These are phyloP conservation scores for Tricholoma sp. DNA, from an alignment of 768 basidiomycete genomes.

Conservation along the genomic window DNA sequence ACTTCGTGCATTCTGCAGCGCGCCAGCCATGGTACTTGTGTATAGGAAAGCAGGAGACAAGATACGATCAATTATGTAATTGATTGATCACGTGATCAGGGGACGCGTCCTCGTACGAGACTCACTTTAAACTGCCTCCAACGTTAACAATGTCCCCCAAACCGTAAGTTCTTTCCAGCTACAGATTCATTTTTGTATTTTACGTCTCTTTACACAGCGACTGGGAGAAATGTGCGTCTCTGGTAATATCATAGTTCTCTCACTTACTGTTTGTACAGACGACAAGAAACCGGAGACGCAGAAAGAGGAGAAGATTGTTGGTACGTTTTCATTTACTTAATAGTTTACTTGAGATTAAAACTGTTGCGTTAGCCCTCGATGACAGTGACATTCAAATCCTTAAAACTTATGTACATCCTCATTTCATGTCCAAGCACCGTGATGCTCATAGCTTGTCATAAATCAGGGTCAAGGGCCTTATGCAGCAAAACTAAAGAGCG, in stretches of 20 bases:
- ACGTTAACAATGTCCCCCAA: slow-evolving; percentile 77
- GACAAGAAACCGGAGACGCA: slow-evolving; percentile 86
- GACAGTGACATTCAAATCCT: slow-evolving; percentile 99
- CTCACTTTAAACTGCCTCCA: slow-evolving; percentile 7
- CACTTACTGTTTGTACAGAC: slow-evolving; percentile 41
- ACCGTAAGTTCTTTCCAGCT: slow-evolving; percentile 56
- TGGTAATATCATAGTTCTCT: not conserved
- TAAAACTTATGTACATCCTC: slow-evolving; percentile 82
- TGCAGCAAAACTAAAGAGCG: slow-evolving; percentile 79
- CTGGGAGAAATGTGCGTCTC: slow-evolving; percentile 91
- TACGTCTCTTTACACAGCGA: slow-evolving; percentile 47
- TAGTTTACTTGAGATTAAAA: slow-evolving; percentile 1
- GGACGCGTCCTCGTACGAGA: slow-evolving; percentile 5
- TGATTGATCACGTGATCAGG: not conserved
- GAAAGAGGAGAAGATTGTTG: slow-evolving; percentile 89
- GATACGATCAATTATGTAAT: not conserved
- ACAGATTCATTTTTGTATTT: slow-evolving; percentile 10
- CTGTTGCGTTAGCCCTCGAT: slow-evolving; percentile 65
- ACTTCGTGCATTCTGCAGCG: slow-evolving; percentile 84
- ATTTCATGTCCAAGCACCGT: not conserved
- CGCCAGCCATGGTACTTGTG: slow-evolving; percentile 75
- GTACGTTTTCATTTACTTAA: slow-evolving; percentile 32
- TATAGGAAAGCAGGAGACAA: slow-evolving; percentile 9
- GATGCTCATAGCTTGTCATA: not conserved
- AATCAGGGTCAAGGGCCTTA: slow-evolving; percentile 96